Evolutionary conservation across 257 asterid species (phyloP).

Genomic region (Petunia axillaris): DNA sequence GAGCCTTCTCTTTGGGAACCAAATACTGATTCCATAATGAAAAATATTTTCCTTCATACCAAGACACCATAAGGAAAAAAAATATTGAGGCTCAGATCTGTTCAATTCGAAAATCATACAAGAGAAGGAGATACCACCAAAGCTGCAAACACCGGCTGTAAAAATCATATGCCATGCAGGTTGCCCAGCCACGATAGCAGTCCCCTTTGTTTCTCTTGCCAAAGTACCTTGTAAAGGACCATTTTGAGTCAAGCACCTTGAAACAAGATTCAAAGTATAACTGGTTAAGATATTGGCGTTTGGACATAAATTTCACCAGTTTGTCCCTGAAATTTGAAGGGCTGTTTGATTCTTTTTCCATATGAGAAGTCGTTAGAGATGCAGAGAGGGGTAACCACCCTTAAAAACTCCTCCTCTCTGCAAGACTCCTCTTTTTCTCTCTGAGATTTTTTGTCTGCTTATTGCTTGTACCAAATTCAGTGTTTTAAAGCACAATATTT

Average conservation of each 20-base stretch:
- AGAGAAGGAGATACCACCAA: conserved; percentile 5
- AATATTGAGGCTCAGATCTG: conserved; percentile 27
- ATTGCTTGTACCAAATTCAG: too few species aligned
- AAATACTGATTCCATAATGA: too few species aligned
- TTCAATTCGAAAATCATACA: neutral
- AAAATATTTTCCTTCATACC: too few species aligned
- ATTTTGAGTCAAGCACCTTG: too few species aligned
- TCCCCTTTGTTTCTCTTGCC: neutral
- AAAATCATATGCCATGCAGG: conserved; percentile 25
- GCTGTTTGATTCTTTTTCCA: conserved; percentile 11
- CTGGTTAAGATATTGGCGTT: too few species aligned
- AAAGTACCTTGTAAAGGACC: too few species aligned
- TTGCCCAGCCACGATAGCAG: conserved; percentile 47
- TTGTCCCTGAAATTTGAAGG: neutral
- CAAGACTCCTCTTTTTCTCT: too few species aligned
- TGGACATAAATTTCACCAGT: conserved; percentile 1
- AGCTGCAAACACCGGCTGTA: conserved; percentile 25
- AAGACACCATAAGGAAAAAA: too few species aligned
- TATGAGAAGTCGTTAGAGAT: conserved; percentile 23
- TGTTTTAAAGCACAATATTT: too few species aligned
- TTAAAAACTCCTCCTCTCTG: conserved; percentile 17
- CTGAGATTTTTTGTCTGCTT: too few species aligned
- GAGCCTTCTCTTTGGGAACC: too few species aligned
- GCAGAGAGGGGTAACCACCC: conserved; percentile 36
- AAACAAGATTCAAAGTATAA: too few species aligned